phyloP scores from a whole-genome alignment of 805 yeast species.

The Pachysolen tannophilus region DNA sequence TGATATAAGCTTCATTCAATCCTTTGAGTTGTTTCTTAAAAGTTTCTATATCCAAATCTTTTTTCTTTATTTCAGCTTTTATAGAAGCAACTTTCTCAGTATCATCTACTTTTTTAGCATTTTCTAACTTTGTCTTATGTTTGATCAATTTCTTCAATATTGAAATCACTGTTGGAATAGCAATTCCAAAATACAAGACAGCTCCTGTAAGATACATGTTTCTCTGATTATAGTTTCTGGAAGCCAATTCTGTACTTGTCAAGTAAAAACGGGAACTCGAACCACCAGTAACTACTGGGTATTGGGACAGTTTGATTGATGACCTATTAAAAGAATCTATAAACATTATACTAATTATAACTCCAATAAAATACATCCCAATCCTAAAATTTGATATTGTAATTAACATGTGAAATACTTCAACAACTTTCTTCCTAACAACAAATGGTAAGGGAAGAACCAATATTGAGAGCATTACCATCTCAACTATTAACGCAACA shows the following conservation, averaged over 20 bases:
- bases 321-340: conserved; percentile 29
- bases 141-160: conserved; percentile 37
- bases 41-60: conserved; percentile 29
- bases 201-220: conserved; percentile 51
- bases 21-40: conserved; percentile 37
- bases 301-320: conserved; percentile 3
- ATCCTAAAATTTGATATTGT: conserved; percentile 30
- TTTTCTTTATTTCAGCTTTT: conserved; percentile 19
- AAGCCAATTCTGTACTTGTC: conserved; percentile 33
- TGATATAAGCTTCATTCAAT: conserved; percentile 31
- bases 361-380: conserved; percentile 30
- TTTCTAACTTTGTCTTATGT: conserved; percentile 19
- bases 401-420: conserved; percentile 21
- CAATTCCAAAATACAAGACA: conserved; percentile 36
- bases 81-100: conserved; percentile 15
- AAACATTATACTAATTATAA: conserved; percentile 36
- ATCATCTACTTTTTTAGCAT: conserved; percentile 8
- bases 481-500: conserved; percentile 34
- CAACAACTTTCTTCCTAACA: conserved; percentile 29
- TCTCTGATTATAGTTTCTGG: conserved; percentile 49
- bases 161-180: conserved; percentile 34
- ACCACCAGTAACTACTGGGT: background rate
- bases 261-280: conserved; percentile 13
- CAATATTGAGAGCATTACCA: conserved; percentile 31
- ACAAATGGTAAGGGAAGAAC: conserved; percentile 43